Percentiles rank a stretch among this genome's conserved stretches.
Conservation (phyloP, 2,329 filamentous ascomycete species). For the Elsinoe fawcettii region DNA sequence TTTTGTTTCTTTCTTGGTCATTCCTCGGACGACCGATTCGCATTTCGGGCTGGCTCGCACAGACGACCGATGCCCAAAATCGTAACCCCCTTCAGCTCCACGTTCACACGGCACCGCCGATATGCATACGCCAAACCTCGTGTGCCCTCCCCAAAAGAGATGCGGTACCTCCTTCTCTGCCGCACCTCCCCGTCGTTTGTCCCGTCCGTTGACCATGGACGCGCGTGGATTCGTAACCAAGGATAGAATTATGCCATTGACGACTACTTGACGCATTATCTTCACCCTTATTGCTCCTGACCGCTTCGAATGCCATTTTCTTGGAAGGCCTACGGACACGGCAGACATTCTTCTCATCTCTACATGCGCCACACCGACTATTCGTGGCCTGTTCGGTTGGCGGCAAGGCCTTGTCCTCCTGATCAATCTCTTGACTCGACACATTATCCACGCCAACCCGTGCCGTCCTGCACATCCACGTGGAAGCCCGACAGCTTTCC, state of each 20-base stretch:
- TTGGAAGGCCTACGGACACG: background rate
- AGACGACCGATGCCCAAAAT: background rate
- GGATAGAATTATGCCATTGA: conserved; percentile 1
- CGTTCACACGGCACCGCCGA: conserved; percentile 1
- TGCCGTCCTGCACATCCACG: conserved; percentile 11
- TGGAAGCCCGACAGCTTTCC: conserved; percentile 1
- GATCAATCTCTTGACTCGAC: conserved; percentile 12
- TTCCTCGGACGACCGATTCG: background rate
- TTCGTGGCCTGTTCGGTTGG: background rate
- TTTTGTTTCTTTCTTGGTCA: background rate
- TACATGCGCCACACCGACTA: background rate
- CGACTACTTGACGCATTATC: conserved; percentile 5
- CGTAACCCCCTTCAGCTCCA: background rate
- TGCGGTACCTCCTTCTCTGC: conserved; percentile 7
- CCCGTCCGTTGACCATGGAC: background rate
- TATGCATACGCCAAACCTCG: background rate
- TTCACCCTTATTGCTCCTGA: conserved; percentile 2
- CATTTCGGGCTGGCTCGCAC: background rate
- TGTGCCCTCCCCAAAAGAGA: background rate
- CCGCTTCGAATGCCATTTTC: background rate
- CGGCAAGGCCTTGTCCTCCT: conserved; percentile 9
- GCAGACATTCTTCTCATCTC: background rate
- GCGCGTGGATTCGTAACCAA: background rate
- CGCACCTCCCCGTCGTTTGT: background rate
- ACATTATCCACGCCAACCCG: background rate